These are phyloP conservation scores for Colletotrichum paranaense DNA, from an alignment of 2,329 filamentous ascomycete genomes.

Conservation along the genomic window DNA sequence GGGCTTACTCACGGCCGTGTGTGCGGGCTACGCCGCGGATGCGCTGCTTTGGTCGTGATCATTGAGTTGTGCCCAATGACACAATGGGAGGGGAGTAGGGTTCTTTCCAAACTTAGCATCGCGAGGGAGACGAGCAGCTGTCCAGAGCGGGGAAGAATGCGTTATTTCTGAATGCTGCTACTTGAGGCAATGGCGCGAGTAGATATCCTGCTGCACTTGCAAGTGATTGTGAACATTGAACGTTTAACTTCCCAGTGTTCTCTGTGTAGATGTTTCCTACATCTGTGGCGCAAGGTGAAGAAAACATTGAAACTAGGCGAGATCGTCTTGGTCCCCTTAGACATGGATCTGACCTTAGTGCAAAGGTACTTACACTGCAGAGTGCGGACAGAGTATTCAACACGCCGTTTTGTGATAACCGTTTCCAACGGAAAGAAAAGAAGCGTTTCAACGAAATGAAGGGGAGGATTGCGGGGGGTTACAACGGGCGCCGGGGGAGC, in stretches of 20 bases:
- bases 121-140: conserved; percentile 40
- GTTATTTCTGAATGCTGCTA: conserved; percentile 66
- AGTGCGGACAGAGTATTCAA: no score
- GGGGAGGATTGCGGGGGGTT: background rate
- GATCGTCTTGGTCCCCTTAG: background rate
- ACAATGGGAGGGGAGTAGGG: conserved; percentile 41
- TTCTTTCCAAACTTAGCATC: conserved; percentile 38
- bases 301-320: background rate
- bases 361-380: no score
- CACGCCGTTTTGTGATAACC: no score
- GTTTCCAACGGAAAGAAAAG: background rate
- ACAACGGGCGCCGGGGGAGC: background rate
- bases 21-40: conserved; percentile 43
- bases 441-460: background rate
- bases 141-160: conserved; percentile 55
- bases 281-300: background rate
- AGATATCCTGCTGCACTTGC: conserved; percentile 42
- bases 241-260: background rate
- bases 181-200: conserved; percentile 58
- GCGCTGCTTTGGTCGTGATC: conserved; percentile 52
- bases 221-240: conserved; percentile 20
- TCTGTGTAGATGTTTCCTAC: background rate
- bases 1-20: conserved; percentile 44
- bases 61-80: conserved; percentile 21
- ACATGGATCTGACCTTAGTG: background rate